Conservation (phyloP, 192 early-diverging fungal genomes). For the Thoreauomyces humboldtii region DNA sequence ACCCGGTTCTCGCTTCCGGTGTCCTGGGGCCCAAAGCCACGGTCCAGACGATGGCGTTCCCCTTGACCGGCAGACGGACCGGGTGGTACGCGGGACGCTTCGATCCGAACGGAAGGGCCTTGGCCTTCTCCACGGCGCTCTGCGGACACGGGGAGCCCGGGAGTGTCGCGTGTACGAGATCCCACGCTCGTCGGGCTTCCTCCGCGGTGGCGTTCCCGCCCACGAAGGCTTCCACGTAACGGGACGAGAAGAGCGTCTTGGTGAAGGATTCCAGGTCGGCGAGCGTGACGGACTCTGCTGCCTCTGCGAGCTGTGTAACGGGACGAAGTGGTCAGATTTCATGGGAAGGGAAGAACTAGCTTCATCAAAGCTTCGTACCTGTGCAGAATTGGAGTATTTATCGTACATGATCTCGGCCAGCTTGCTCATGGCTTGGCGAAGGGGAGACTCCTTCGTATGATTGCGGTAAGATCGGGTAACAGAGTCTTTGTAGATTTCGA, state of each 20-base stretch:
- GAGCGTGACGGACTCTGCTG: constrained; percentile 14
- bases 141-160: constrained; percentile 11
- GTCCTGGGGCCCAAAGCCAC: constrained; percentile 7
- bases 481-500: constrained; percentile 31
- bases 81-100: constrained; percentile 7
- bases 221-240: constrained; percentile 35
- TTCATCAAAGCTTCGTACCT: neutral
- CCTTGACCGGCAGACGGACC: constrained; percentile 26
- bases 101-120: constrained; percentile 1
- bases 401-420: constrained; percentile 20
- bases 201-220: constrained; percentile 29
- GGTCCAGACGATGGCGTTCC: constrained; percentile 37
- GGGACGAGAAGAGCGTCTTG: constrained; percentile 8
- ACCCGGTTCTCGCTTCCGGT: constrained; percentile 9
- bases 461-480: constrained; percentile 26
- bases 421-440: constrained; percentile 34
- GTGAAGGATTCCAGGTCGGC: constrained; percentile 25
- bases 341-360: neutral
- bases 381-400: constrained; percentile 20
- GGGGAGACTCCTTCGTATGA: constrained; percentile 28
- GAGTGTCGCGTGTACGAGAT: constrained; percentile 7
- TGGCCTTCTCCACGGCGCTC: constrained; percentile 7
- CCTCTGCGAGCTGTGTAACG: constrained; percentile 22
- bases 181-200: constrained; percentile 21
- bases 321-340: neutral